Evolutionary conservation across 306 rosid genomes (phyloP).

Genomic region (Echinosophora koreensis): DNA sequence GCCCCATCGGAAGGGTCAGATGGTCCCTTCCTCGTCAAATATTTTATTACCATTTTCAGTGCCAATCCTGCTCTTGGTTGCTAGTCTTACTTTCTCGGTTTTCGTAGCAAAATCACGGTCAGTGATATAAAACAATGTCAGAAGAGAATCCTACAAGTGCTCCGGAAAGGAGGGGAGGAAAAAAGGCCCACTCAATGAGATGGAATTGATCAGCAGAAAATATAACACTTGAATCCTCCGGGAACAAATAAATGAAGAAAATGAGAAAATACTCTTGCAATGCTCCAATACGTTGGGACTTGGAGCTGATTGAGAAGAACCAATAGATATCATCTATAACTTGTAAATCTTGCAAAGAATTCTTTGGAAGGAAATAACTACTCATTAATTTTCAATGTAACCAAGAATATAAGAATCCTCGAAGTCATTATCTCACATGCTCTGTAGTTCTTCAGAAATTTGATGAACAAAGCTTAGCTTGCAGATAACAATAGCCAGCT

Average conservation of each 20-base stretch:
- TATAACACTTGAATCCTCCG: constrained; percentile 7
- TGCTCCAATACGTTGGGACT: constrained; percentile 11
- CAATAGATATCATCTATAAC: neutral
- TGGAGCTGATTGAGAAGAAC: constrained; percentile 12
- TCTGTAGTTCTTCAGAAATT: neutral
- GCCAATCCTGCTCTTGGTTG: constrained; percentile 45
- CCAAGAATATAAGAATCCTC: constrained; percentile 20
- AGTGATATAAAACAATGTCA: constrained; percentile 22
- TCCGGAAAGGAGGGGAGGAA: constrained; percentile 8
- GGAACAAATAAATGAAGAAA: constrained; percentile 35
- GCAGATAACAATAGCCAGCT: constrained; percentile 23
- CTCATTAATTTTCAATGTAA: constrained; percentile 31
- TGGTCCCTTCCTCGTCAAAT: constrained; percentile 59
- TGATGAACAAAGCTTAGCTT: constrained; percentile 16
- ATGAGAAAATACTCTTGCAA: constrained; percentile 30
- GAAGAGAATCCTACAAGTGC: constrained; percentile 21
- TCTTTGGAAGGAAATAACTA: constrained; percentile 25
- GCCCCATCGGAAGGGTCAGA: constrained; percentile 45
- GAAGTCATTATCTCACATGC: constrained; percentile 36
- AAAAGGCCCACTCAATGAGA: neutral
- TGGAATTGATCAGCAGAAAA: constrained; percentile 11
- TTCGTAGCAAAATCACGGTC: constrained; percentile 12
- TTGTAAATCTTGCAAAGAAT: constrained; percentile 33
- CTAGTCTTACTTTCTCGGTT: constrained; percentile 27
- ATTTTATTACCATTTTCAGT: constrained; percentile 55